Evolutionary conservation across 257 asterid genomes (phyloP).

Genomic region (Capsicum baccatum): DNA sequence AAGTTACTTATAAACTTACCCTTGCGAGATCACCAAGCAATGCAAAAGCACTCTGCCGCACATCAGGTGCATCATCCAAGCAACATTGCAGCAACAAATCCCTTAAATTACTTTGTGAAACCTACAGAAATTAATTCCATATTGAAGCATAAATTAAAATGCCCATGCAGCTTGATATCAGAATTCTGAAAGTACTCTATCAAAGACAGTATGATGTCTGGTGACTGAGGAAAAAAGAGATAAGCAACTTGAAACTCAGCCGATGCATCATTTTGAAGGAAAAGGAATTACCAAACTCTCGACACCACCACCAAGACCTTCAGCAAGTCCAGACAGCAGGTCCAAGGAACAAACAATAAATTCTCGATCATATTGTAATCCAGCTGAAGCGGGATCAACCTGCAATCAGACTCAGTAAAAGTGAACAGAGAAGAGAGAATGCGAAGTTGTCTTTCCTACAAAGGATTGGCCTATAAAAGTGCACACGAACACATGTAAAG

Average conservation of each 20-base stretch:
- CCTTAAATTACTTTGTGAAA: conserved; percentile 84
- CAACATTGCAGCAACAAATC: conserved; percentile 97
- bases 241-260: conserved; percentile 20
- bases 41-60: conserved; percentile 98
- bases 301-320: conserved; percentile 96
- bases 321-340: conserved; percentile 96
- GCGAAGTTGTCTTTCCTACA: not conserved
- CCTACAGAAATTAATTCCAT: conserved; percentile 45
- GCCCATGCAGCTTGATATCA: not conserved
- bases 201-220: not conserved
- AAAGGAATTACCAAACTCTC: conserved; percentile 85
- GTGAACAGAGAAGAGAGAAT: conserved; percentile 3
- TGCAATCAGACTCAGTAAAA: conserved; percentile 42
- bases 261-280: conserved; percentile 22
- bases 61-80: conserved; percentile 88
- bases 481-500: not conserved
- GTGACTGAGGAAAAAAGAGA: not conserved
- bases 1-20: conserved; percentile 53
- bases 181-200: not conserved
- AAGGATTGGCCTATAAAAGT: conserved; percentile 20
- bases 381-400: conserved; percentile 87
- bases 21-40: conserved; percentile 98
- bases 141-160: conserved; percentile 11
- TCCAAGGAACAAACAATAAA: conserved; percentile 94
- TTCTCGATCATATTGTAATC: conserved; percentile 87